phyloP scores from a whole-genome alignment of 345 rosid species.

The Bretschneidera sinensis region DNA sequence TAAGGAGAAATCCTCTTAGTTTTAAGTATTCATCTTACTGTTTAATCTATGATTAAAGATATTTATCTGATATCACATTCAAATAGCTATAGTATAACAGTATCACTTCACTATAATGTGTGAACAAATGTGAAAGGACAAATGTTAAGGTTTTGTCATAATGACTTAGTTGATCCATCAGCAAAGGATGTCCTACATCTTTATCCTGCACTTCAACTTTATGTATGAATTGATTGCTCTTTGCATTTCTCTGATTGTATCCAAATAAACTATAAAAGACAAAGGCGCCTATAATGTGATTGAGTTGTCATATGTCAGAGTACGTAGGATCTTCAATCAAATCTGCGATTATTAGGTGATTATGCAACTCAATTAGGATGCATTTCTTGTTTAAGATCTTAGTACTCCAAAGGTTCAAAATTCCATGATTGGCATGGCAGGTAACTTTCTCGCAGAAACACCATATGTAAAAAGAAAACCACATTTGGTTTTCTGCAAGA shows the following conservation, averaged over 20 bases:
- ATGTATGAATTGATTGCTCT: conserved; percentile 27
- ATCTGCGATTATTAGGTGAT: conserved; percentile 6
- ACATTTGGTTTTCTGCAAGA: too few relatives aligned
- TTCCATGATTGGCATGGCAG: not conserved
- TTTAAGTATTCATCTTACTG: too few relatives aligned
- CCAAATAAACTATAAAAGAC: conserved; percentile 46
- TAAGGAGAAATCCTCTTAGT: too few relatives aligned
- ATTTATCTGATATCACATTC: not conserved
- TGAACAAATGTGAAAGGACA: conserved; percentile 92
- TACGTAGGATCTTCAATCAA: too few relatives aligned
- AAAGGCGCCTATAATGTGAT: conserved; percentile 27
- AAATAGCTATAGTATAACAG: conserved; percentile 11
- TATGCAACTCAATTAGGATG: conserved; percentile 9
- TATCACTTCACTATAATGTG: conserved; percentile 25
- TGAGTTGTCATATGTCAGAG: conserved; percentile 29
- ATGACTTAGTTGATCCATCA: conserved; percentile 46
- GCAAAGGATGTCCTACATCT: conserved; percentile 52
- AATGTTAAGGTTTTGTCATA: conserved; percentile 91
- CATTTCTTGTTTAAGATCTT: too few relatives aligned
- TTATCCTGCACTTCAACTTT: conserved; percentile 37
- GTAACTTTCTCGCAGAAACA: too few relatives aligned
- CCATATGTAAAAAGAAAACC: too few relatives aligned
- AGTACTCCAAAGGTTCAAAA: not conserved
- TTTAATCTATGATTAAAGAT: too few relatives aligned
- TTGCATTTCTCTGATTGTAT: conserved; percentile 39